Conservation (phyloP, 495 filamentous ascomycete species). For the Mytilinidion resinicola region DNA sequence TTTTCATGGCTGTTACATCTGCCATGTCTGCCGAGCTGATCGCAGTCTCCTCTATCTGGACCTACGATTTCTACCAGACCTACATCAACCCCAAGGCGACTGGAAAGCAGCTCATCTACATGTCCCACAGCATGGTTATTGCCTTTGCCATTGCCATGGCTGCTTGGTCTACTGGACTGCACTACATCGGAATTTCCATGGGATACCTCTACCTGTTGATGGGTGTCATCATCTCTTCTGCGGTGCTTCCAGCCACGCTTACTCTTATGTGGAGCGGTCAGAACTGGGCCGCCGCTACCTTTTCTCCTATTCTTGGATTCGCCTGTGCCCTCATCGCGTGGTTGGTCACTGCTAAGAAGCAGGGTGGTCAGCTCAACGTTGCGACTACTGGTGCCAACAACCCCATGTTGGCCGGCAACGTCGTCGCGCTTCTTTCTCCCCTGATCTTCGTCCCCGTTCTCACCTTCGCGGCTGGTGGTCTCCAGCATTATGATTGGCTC, state of each 20-base stretch:
- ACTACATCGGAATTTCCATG: slow-evolving; percentile 58
- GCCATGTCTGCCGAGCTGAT: slow-evolving; percentile 87
- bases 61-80: slow-evolving; percentile 74
- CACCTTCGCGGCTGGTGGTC: slow-evolving; percentile 61
- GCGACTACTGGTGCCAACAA: slow-evolving; percentile 72
- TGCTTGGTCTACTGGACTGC: slow-evolving; percentile 73
- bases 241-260: slow-evolving; percentile 76
- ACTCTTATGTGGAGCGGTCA: slow-evolving; percentile 78
- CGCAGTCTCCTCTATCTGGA: slow-evolving; percentile 86
- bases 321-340: slow-evolving; percentile 73
- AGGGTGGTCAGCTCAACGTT: slow-evolving; percentile 69
- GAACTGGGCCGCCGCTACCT: slow-evolving; percentile 70
- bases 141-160: slow-evolving; percentile 79
- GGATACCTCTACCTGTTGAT: slow-evolving; percentile 81
- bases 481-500: slow-evolving; percentile 84
- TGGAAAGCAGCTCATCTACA: slow-evolving; percentile 76
- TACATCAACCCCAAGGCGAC: slow-evolving; percentile 50
- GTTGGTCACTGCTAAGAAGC: slow-evolving; percentile 79
- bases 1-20: slow-evolving; percentile 95
- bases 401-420: slow-evolving; percentile 86
- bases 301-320: slow-evolving; percentile 72
- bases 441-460: slow-evolving; percentile 72
- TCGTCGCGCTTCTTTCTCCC: slow-evolving; percentile 73
- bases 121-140: slow-evolving; percentile 71
- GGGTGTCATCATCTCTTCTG: slow-evolving; percentile 84